These are phyloP conservation scores for Macrophomina pseudophaseolina DNA, from an alignment of 2,329 filamentous ascomycete genomes.

Conservation along the genomic window DNA sequence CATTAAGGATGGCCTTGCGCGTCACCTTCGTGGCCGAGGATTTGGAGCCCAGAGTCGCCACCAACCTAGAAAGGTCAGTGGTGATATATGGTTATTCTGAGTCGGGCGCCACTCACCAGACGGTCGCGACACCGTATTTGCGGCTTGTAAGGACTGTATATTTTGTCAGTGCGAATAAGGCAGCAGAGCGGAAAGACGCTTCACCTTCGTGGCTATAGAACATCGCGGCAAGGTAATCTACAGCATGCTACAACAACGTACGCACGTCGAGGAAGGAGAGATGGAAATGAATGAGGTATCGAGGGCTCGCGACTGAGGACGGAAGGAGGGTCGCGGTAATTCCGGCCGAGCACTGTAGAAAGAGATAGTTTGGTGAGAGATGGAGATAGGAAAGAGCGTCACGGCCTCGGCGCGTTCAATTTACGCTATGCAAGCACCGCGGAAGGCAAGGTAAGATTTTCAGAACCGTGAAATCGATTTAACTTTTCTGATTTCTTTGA, in stretches of 20 bases:
- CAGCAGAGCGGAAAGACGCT: conserved; percentile 34
- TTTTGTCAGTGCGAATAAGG: conserved; percentile 31
- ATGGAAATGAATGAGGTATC: background rate
- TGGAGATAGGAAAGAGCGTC: no score
- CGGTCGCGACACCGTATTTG: conserved; percentile 90
- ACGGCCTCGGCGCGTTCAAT: no score
- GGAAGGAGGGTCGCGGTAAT: background rate
- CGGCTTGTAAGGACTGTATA: conserved; percentile 75
- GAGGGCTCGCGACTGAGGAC: background rate
- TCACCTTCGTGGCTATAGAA: conserved; percentile 95
- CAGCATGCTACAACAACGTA: background rate
- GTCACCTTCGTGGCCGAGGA: conserved; percentile 73
- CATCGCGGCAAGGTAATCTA: conserved; percentile 59
- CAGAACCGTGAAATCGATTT: background rate
- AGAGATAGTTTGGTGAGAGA: no score
- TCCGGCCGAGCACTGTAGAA: no score
- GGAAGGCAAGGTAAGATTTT: background rate
- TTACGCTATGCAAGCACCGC: no score
- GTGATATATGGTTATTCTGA: background rate
- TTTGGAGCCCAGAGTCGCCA: conserved; percentile 82
- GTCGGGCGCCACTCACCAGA: conserved; percentile 69
- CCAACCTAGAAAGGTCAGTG: conserved; percentile 67
- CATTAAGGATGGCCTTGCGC: conserved; percentile 84
- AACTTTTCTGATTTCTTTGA: background rate
- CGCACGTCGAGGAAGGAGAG: background rate